phyloP scores from a whole-genome alignment of 2,329 filamentous ascomycete genomes.

The Diaporthe humulicola region DNA sequence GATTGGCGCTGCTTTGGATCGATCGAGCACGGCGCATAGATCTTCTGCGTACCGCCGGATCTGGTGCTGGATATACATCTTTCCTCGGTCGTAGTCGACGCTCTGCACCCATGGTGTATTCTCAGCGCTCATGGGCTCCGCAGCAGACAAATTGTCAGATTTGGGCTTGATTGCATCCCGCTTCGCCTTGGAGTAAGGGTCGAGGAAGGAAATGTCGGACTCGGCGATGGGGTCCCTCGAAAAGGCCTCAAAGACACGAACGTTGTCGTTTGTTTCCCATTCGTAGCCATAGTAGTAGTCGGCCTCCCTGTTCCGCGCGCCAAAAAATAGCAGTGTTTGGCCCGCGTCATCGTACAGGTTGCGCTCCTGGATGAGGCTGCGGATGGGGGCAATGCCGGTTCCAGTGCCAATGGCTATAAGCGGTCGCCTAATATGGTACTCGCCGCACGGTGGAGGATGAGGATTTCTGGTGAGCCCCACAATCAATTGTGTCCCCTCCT shows the following conservation, averaged over 20 bases:
- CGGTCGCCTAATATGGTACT: conserved; percentile 60
- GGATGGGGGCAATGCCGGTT: conserved; percentile 88
- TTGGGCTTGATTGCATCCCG: conserved; percentile 10
- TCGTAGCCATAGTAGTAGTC: conserved; percentile 89
- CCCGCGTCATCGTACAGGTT: conserved; percentile 44
- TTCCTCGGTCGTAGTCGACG: conserved; percentile 49
- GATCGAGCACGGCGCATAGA: conserved; percentile 54
- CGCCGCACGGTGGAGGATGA: conserved; percentile 59
- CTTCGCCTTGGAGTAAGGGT: conserved; percentile 27
- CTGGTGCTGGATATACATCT: conserved; percentile 69
- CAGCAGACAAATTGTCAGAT: conserved; percentile 39
- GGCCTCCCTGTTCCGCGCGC: conserved; percentile 78
- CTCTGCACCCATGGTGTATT: conserved; percentile 39
- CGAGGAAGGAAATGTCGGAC: conserved; percentile 22
- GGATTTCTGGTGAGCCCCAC: conserved; percentile 68
- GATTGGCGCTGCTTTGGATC: conserved; percentile 52
- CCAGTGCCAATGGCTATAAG: conserved; percentile 86
- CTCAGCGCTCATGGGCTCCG: conserved; percentile 24
- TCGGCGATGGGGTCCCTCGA: conserved; percentile 56
- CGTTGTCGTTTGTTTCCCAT: conserved; percentile 64
- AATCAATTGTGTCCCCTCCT: conserved; percentile 67
- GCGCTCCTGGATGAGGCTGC: conserved; percentile 85
- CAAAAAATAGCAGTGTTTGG: conserved; percentile 79
- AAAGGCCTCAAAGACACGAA: conserved; percentile 60
- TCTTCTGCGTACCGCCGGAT: conserved; percentile 58